Evolutionary conservation across 2,329 filamentous ascomycete species (phyloP).

Genomic region (Venturia pyrina): DNA sequence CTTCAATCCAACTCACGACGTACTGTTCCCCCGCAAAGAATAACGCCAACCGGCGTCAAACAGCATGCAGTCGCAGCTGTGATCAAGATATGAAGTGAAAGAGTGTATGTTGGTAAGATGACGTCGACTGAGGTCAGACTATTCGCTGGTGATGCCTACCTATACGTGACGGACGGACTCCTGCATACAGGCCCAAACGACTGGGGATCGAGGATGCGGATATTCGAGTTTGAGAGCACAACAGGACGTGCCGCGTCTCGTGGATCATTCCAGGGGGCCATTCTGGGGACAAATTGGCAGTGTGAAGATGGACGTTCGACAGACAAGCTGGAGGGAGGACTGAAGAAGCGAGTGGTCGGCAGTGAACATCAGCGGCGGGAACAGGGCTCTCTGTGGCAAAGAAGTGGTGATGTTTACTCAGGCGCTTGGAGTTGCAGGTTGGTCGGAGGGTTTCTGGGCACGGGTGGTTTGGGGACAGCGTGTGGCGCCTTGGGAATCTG

Average conservation of each 20-base stretch:
- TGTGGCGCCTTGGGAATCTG: neutral
- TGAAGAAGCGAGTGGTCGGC: neutral
- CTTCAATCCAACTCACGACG: neutral
- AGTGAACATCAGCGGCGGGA: neutral
- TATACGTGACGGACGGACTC: neutral
- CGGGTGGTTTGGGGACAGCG: neutral
- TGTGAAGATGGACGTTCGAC: neutral
- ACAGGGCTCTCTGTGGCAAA: too few relatives aligned
- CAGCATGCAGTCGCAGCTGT: neutral
- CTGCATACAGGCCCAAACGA: conserved; percentile 2
- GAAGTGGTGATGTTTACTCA: neutral
- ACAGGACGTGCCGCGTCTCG: neutral
- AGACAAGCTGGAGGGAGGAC: neutral
- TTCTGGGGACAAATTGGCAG: neutral
- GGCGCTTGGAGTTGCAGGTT: neutral
- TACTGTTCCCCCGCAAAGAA: neutral
- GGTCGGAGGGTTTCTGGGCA: neutral
- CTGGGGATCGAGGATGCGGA: neutral
- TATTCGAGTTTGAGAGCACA: neutral
- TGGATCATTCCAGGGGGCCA: neutral
- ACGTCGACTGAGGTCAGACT: neutral
- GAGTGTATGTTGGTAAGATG: neutral
- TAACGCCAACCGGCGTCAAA: neutral
- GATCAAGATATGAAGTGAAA: neutral
- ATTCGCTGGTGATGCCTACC: neutral